Conservation (phyloP, 108 stramenopile species). For the Nitzschia sp. region DNA sequence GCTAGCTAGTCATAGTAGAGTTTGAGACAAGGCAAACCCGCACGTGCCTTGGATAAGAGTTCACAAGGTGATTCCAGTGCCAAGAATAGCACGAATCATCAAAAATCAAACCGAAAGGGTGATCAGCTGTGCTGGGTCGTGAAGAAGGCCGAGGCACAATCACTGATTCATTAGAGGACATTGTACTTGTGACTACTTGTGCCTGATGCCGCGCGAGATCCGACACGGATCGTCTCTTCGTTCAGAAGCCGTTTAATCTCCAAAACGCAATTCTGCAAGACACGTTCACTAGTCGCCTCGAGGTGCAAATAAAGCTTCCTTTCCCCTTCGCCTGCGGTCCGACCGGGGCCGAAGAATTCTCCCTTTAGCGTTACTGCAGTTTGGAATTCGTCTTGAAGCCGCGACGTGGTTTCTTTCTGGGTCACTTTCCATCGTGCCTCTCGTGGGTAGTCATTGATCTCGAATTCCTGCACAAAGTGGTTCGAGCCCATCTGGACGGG, state of each 20-base stretch:
- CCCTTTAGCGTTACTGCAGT: constrained; percentile 91
- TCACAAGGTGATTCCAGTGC: no score
- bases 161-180: constrained; percentile 48
- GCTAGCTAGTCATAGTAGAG: no score
- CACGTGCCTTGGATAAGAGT: no score
- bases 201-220: constrained; percentile 50
- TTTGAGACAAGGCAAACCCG: no score
- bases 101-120: no score
- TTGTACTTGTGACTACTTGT: constrained; percentile 59
- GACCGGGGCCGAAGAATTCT: constrained; percentile 67
- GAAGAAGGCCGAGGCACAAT: no score
- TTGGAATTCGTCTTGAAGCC: constrained; percentile 90
- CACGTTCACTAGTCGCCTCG: constrained; percentile 78
- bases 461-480: constrained; percentile 86
- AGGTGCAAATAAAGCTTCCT: constrained; percentile 83
- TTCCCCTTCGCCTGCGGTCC: constrained; percentile 63
- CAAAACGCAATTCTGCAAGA: constrained; percentile 71
- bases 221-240: constrained; percentile 88
- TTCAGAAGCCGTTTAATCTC: constrained; percentile 91
- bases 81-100: no score
- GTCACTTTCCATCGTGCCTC: constrained; percentile 90
- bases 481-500: constrained; percentile 56
- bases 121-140: no score
- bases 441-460: constrained; percentile 93
- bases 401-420: constrained; percentile 84